Evolutionary conservation across 768 basidiomycete species (phyloP).

Genomic region (Phallus indusiatus): DNA sequence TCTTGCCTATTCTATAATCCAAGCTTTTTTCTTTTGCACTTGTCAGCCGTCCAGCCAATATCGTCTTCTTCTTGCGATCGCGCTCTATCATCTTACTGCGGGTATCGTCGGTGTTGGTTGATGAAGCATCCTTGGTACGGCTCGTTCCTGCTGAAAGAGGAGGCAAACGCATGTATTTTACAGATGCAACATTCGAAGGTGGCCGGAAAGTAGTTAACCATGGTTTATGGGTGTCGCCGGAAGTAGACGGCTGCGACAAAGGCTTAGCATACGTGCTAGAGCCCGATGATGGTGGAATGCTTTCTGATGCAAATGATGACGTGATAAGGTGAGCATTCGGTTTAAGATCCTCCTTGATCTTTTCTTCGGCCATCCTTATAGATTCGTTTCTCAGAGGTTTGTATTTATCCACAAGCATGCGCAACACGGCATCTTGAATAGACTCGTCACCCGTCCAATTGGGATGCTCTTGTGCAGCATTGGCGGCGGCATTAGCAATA

Average conservation of each 20-base stretch:
- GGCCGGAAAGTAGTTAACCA: slow-evolving; percentile 60
- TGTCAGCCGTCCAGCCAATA: slow-evolving; percentile 46
- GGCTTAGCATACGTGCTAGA: no score
- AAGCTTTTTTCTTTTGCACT: slow-evolving; percentile 62
- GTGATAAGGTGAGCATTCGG: slow-evolving; percentile 27
- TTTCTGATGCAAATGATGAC: slow-evolving; percentile 14
- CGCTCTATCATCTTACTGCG: slow-evolving; percentile 33
- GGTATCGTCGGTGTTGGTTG: slow-evolving; percentile 22
- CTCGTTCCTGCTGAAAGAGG: slow-evolving; percentile 11
- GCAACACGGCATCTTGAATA: slow-evolving; percentile 56
- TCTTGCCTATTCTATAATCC: slow-evolving; percentile 55
- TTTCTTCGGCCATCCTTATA: slow-evolving; percentile 56
- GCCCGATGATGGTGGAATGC: neutral
- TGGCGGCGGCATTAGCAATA: no score
- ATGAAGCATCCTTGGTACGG: slow-evolving; percentile 7
- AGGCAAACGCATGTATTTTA: slow-evolving; percentile 43
- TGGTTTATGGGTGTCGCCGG: slow-evolving; percentile 43
- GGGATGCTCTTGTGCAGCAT: slow-evolving; percentile 18
- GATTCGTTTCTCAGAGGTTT: slow-evolving; percentile 63
- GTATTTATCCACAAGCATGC: slow-evolving; percentile 84
- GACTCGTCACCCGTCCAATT: slow-evolving; percentile 79
- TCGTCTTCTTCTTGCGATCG: slow-evolving; percentile 42
- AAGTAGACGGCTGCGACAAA: no score
- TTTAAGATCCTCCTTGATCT: slow-evolving; percentile 38
- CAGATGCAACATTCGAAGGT: slow-evolving; percentile 46